These are phyloP conservation scores for Lachnellula hyalina DNA, from an alignment of 2,329 filamentous ascomycete species.

Conservation along the genomic window DNA sequence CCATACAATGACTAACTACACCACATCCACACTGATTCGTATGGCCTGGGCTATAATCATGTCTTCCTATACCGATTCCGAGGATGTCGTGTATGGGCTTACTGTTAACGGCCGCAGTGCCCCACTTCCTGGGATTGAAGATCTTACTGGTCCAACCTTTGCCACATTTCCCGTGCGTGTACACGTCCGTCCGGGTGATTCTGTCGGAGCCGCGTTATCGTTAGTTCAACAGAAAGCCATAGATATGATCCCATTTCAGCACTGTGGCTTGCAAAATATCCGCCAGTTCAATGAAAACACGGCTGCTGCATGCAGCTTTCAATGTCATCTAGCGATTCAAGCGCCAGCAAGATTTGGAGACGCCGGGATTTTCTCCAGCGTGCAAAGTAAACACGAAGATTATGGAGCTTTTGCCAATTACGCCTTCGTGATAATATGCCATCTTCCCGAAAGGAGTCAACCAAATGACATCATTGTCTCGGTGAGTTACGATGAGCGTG, in stretches of 20 bases:
- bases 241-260: conserved; percentile 37
- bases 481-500: neutral
- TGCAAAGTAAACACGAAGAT: neutral
- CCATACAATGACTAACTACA: neutral
- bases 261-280: conserved; percentile 15
- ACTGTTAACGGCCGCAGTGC: conserved; percentile 38
- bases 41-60: conserved; percentile 36
- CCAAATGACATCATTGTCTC: neutral
- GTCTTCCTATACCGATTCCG: conserved; percentile 33
- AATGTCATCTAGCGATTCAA: conserved; percentile 12
- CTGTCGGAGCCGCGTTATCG: neutral
- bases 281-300: conserved; percentile 8
- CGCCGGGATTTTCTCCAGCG: neutral
- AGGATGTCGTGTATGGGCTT: conserved; percentile 38
- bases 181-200: conserved; percentile 23
- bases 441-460: neutral
- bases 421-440: neutral
- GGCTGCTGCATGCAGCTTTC: conserved; percentile 8
- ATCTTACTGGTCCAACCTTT: conserved; percentile 38
- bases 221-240: conserved; percentile 31
- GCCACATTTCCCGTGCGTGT: conserved; percentile 37
- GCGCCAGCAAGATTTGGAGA: neutral
- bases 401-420: neutral
- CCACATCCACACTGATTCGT: conserved; percentile 9
- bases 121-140: conserved; percentile 29